Evolutionary conservation across 2,329 filamentous ascomycete species (phyloP), one percentile per base, ranked within the genome.

Genomic region (Penicillium psychrosexuale): DNA sequence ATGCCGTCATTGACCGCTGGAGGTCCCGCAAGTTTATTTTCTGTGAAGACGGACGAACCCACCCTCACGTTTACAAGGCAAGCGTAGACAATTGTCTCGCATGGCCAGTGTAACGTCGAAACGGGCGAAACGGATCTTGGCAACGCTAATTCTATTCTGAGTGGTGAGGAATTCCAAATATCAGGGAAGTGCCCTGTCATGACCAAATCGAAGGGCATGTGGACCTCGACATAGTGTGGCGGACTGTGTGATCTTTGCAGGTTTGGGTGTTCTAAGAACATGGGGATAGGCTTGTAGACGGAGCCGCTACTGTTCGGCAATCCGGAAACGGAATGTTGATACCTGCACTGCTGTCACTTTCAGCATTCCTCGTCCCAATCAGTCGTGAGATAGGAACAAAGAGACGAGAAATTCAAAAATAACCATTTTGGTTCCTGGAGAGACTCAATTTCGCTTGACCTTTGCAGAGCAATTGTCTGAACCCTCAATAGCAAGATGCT

Each of bases 1-100:
- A 66, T 65, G 61, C 62, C 61, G 63, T 65, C 63, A 66, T 66
- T 31, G 58, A 65, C 49, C 57, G 59, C 56, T 57, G 50, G 15
- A 13, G 47, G 47, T n/a, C 38, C 53, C 37, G 49, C 47, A 55
- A 44, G 39, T 27, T 53, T 38, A 43, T 30, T 50, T 50, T 42
- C 30, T 24, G 31, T 17, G 44, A 52, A 51, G 36, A 13, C 39
- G 19, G 37, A 36, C 43, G 51, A 61, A 61, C 53, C 56, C 52
- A 56, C 54, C 55, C 56, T 63, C 57, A 55, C 60, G 50, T 43
- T 55, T 47, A 39, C 19, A 33, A 5, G 9, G 31, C 8, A 38
- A 17, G 43, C 39, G 42, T 45, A 9, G 17, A 51, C 53, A 61
- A 51, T 45, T 22, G 44, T 49, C 51, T 48, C 30, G 37, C 45